Base-by-base conservation (phyloP, 192 early-diverging fungal genomes). In the Entrophospora sp. region DNA sequence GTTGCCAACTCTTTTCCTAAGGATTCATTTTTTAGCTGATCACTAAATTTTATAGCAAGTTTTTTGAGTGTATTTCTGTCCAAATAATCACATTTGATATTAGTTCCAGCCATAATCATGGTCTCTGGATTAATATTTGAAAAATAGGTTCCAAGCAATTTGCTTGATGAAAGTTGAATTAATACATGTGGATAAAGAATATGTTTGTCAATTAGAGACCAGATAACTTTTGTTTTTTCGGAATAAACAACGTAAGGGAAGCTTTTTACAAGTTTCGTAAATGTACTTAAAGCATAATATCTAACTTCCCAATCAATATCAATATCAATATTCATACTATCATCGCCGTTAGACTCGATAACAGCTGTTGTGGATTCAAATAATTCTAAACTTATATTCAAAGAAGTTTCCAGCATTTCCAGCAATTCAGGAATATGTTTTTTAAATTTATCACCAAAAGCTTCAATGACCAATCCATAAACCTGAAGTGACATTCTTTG, bases 161-260 rank as follows among this genome's bases (percentile, higher is more conserved):
- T 76, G 16, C 84, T 78, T 0, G 85, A 72, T 7, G 90, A 74
- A 24, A 86, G 61, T 22, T 93, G 85, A 27, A 97, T 84, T 96
- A 95, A 99, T 1, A 83, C 72, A 55, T 98, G 96, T 22, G 95
- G 96, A 70, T 96, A 88, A 32, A 89, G 56, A 48, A 96, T 70
- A 36, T 91, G 82, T 14, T 75, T 67, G n/a, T 79, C 74, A 2
- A 88, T 73, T 51, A 81, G 59, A 20, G 63, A 69, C 94, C 94
- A 97, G 14, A 97, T 69, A 5, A 72, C 63, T 44, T 77, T 77
- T 16, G 77, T 76, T 4, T 74, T 69, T 12, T 59, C 52, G 1
- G 79, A 73, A 59, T 86, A 80, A 22, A 78, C 73, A 37, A 75
- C 45, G n/a, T 72, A 68, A 0, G 85, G 84, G 63, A 77, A 75